phyloP scores from a whole-genome alignment of 768 basidiomycete species.

The Strobilomyces dryophilus region DNA sequence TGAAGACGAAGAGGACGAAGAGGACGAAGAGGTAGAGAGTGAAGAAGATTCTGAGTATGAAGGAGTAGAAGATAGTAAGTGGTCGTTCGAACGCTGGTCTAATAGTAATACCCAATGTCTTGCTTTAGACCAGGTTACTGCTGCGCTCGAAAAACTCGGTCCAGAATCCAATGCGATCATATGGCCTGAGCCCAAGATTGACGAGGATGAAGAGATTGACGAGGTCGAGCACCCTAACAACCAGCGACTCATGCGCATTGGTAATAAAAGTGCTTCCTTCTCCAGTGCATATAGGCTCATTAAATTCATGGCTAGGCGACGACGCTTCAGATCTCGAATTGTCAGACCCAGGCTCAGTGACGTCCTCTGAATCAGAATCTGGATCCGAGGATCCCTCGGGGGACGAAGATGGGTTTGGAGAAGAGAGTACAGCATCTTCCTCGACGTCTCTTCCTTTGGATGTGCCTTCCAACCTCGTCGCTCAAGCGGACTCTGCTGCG shows the following conservation, averaged over 20 bases:
- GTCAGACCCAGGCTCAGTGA: constrained; percentile 55
- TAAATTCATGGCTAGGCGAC: constrained; percentile 41
- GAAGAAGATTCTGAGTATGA: constrained; percentile 56
- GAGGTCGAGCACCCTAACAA: constrained; percentile 63
- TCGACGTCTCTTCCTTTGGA: constrained; percentile 43
- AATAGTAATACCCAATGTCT: constrained; percentile 3
- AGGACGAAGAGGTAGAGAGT: constrained; percentile 30
- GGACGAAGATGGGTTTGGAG: constrained; percentile 37
- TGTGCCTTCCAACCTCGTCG: constrained; percentile 35
- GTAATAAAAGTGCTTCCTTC: constrained; percentile 31
- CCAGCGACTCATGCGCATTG: constrained; percentile 71
- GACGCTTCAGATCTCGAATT: constrained; percentile 56
- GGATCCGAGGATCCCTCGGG: constrained; percentile 38
- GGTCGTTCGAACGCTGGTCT: neutral
- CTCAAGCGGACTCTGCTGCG: constrained; percentile 39
- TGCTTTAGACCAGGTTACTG: constrained; percentile 44
- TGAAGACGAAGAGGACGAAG: constrained; percentile 32
- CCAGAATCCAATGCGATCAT: constrained; percentile 69
- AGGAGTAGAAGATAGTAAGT: constrained; percentile 62
- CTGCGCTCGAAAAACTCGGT: constrained; percentile 51
- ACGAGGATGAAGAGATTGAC: constrained; percentile 61
- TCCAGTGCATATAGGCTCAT: neutral
- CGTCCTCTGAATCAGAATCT: constrained; percentile 47
- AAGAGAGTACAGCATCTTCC: constrained; percentile 40
- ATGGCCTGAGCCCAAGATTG: constrained; percentile 66